Evolutionary conservation across 2,329 filamentous ascomycete species (phyloP).

Genomic region (Westerdykella ornata): DNA sequence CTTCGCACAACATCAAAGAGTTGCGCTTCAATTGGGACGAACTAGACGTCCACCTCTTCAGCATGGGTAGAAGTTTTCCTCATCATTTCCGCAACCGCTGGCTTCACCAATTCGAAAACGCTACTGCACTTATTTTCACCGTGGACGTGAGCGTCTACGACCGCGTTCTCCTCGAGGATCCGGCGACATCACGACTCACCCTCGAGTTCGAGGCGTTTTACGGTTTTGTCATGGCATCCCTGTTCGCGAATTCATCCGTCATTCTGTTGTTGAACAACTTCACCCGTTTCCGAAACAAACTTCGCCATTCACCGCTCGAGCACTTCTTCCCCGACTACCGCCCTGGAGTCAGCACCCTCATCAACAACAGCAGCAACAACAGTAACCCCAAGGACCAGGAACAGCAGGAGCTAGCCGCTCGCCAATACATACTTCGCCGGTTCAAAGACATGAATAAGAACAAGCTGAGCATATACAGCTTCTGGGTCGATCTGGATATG

Average conservation of each 20-base stretch:
- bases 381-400: not conserved
- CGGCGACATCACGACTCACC: constrained; percentile 23
- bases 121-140: constrained; percentile 28
- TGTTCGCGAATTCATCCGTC: constrained; percentile 23
- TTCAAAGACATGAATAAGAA: constrained; percentile 31
- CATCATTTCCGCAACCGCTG: constrained; percentile 31
- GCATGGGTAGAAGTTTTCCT: constrained; percentile 24
- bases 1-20: constrained; percentile 28
- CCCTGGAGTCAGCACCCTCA: constrained; percentile 1
- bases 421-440: constrained; percentile 26
- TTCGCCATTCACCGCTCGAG: constrained; percentile 23
- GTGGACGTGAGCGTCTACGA: constrained; percentile 32
- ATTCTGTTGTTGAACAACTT: constrained; percentile 35
- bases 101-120: constrained; percentile 33
- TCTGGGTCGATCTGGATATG: constrained; percentile 35
- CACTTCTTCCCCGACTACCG: constrained; percentile 28
- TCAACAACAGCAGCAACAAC: not conserved
- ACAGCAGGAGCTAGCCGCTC: constrained; percentile 23
- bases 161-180: constrained; percentile 22
- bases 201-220: constrained; percentile 30
- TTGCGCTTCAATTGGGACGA: constrained; percentile 34
- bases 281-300: constrained; percentile 28
- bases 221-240: constrained; percentile 23
- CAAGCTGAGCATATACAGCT: constrained; percentile 26
- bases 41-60: constrained; percentile 32